phyloP scores from a whole-genome alignment of 257 asterid species.

The Cinchona pubescens region DNA sequence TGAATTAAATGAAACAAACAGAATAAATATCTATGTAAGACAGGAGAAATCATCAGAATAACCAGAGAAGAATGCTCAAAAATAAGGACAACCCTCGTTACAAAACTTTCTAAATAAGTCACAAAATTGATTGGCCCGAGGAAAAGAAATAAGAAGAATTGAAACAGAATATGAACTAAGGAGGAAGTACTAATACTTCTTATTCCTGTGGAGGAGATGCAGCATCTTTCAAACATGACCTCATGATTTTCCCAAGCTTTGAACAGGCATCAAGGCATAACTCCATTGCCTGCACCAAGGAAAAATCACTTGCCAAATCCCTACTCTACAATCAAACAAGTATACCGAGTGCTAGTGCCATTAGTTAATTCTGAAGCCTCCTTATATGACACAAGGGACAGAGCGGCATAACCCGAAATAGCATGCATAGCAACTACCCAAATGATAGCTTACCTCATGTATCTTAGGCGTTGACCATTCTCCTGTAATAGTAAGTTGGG shows the following conservation, averaged over 20 bases:
- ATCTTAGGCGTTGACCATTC: constrained; percentile 85
- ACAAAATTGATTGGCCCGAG: constrained; percentile 12
- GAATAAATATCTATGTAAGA: not conserved
- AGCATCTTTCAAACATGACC: constrained; percentile 71
- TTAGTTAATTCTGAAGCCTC: not conserved
- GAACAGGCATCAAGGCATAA: constrained; percentile 88
- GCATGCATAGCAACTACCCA: not conserved
- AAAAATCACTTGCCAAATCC: not conserved
- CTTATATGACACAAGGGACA: not conserved
- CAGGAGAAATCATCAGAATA: constrained; percentile 1
- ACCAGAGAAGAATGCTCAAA: not conserved
- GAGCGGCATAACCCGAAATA: not conserved
- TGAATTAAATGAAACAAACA: not conserved
- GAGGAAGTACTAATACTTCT: not conserved
- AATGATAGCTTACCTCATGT: constrained; percentile 56
- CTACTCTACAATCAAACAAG: too few species aligned
- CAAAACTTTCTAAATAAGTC: not conserved
- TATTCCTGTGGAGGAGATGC: constrained; percentile 46
- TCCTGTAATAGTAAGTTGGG: constrained; percentile 82
- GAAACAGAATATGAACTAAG: not conserved
- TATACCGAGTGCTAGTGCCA: not conserved
- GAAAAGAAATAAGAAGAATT: not conserved
- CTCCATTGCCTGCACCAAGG: constrained; percentile 72
- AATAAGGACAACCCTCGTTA: constrained; percentile 5
- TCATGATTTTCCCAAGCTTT: constrained; percentile 71